Conservation (phyloP, 768 basidiomycete species). For the Lactarius hengduanensis region DNA sequence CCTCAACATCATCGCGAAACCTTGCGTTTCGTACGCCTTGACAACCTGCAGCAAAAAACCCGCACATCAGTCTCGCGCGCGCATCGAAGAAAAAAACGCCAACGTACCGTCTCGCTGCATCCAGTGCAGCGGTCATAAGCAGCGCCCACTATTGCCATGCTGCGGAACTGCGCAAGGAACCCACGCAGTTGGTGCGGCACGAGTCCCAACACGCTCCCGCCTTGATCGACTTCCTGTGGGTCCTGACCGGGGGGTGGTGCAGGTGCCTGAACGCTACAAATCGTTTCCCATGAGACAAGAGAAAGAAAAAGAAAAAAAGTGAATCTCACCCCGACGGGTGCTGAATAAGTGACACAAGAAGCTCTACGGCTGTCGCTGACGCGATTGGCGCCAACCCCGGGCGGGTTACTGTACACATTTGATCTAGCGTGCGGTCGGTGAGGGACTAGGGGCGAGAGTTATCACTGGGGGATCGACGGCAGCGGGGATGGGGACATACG, state of each 20-base stretch:
- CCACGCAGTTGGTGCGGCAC: conserved; percentile 96
- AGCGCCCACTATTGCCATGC: conserved; percentile 78
- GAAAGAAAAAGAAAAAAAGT: neutral
- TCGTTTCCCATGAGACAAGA: conserved; percentile 1
- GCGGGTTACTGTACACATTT: conserved; percentile 98
- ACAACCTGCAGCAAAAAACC: conserved; percentile 53
- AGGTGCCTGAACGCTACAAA: conserved; percentile 56
- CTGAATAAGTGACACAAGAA: conserved; percentile 84
- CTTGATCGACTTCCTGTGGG: conserved; percentile 28
- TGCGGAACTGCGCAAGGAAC: conserved; percentile 83
- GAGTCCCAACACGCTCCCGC: conserved; percentile 66
- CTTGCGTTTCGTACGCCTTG: conserved; percentile 75
- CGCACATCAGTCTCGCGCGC: neutral
- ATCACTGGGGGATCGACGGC: neutral
- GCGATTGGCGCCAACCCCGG: conserved; percentile 95
- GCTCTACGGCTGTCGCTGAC: conserved; percentile 86
- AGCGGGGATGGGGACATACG: conserved; percentile 44
- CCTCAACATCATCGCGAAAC: conserved; percentile 73
- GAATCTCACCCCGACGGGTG: conserved; percentile 74
- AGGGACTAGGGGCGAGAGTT: conserved; percentile 45
- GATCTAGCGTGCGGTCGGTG: conserved; percentile 91
- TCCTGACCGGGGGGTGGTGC: conserved; percentile 55
- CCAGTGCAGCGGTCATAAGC: conserved; percentile 90
- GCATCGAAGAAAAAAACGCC: neutral
- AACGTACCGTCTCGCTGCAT: conserved; percentile 73